These are phyloP conservation scores for Datura wrightii DNA, from an alignment of 257 asterid species.

Conservation along the genomic window DNA sequence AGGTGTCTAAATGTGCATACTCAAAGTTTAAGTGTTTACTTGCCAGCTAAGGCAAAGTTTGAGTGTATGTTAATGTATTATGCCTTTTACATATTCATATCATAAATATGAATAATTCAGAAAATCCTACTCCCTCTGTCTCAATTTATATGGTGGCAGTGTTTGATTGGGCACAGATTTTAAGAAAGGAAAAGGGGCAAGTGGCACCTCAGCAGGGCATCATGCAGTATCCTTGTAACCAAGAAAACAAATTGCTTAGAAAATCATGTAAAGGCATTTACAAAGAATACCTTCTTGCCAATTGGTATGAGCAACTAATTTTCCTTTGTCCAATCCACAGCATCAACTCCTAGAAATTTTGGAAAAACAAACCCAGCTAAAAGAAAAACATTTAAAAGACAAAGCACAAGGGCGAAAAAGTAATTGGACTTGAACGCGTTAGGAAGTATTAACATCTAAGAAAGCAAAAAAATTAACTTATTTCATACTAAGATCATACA, in stretches of 20 bases:
- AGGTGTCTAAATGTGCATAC: no score
- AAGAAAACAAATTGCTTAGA: neutral
- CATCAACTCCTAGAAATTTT: slow-evolving; percentile 26
- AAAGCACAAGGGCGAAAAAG: neutral
- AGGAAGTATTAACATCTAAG: neutral
- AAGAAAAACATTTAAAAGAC: neutral
- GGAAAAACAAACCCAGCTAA: slow-evolving; percentile 19
- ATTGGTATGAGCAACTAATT: slow-evolving; percentile 23
- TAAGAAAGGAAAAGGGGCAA: no score
- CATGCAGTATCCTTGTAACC: neutral
- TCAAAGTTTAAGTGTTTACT: no score
- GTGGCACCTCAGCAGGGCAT: neutral
- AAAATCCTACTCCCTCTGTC: neutral
- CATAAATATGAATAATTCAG: neutral
- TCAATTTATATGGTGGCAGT: neutral
- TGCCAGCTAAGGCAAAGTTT: no score
- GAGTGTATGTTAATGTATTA: no score
- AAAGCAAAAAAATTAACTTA: neutral
- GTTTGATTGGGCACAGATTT: neutral
- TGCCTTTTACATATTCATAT: neutral
- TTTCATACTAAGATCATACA: slow-evolving; percentile 3
- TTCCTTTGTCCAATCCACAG: slow-evolving; percentile 25
- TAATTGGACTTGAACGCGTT: neutral
- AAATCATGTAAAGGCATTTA: neutral
- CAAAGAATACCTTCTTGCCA: slow-evolving; percentile 25